phyloP scores from a whole-genome alignment of 2,329 filamentous ascomycete species.

The Alternaria angustiovoidea region DNA sequence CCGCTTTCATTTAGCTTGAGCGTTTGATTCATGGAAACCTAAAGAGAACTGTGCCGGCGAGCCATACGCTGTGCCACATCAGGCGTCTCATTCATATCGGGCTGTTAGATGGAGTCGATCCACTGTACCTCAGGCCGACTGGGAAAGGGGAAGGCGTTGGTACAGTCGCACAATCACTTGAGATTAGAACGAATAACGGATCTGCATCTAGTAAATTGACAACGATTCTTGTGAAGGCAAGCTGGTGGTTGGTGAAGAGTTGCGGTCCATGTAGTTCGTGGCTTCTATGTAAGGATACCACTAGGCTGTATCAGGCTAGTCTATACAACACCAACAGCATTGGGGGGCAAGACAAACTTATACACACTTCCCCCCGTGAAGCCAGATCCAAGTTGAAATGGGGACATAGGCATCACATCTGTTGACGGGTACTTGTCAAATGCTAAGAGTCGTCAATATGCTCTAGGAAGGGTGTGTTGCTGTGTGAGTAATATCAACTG shows the following conservation, averaged over 20 bases:
- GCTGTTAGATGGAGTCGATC: neutral
- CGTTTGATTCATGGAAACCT: neutral
- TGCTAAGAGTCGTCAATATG: neutral
- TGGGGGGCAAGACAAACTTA: neutral
- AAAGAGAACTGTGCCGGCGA: neutral
- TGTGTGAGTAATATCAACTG: neutral
- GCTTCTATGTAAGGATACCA: neutral
- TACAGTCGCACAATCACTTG: neutral
- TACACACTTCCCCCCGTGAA: neutral
- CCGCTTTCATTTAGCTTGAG: neutral
- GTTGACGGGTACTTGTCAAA: neutral
- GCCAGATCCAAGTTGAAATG: neutral
- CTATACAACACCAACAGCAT: neutral
- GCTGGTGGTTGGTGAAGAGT: neutral
- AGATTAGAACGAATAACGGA: neutral
- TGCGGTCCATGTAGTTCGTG: neutral
- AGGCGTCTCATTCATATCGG: neutral
- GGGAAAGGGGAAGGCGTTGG: neutral
- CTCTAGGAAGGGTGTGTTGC: neutral
- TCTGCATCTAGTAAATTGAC: neutral
- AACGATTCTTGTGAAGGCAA: neutral
- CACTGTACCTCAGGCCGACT: neutral
- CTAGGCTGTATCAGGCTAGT: neutral
- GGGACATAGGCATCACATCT: neutral
- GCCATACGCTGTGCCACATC: neutral